Conservation (phyloP, 2,329 filamentous ascomycete species). For the Fusarium sp. region DNA sequence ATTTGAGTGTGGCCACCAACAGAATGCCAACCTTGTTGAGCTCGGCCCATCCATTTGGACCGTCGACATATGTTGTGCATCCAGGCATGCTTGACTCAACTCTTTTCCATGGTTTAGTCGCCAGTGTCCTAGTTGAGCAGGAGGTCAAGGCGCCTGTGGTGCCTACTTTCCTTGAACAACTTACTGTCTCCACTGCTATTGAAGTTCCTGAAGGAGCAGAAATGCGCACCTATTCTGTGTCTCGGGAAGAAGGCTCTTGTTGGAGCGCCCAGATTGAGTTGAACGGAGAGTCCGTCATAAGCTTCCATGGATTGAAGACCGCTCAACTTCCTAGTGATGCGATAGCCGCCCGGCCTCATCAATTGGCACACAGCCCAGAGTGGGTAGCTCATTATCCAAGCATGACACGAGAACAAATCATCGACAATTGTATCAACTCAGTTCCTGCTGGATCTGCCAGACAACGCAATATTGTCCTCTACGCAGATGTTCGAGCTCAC, state of each 20-base stretch:
- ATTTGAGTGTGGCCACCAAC: conserved; percentile 4
- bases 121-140: conserved; percentile 3
- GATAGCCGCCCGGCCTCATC: neutral
- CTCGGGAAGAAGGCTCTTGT: neutral
- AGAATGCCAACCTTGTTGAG: neutral
- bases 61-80: conserved; percentile 6
- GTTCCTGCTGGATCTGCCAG: neutral
- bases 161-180: conserved; percentile 9
- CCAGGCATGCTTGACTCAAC: conserved; percentile 14
- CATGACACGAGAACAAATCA: conserved; percentile 1
- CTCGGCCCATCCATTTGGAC: conserved; percentile 5
- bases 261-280: conserved; percentile 1
- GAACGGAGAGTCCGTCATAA: neutral
- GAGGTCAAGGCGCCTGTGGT: conserved; percentile 11
- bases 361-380: conserved; percentile 4
- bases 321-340: conserved; percentile 7
- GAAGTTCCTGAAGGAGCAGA: neutral
- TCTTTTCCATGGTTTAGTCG: conserved; percentile 7
- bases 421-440: neutral
- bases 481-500: conserved; percentile 1
- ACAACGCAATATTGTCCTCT: neutral
- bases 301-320: conserved; percentile 2
- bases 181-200: conserved; percentile 2
- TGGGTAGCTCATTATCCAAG: conserved; percentile 6
- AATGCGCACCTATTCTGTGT: neutral